Evolutionary conservation across 495 filamentous ascomycete genomes (phyloP).

Genomic region (Hyphodiscus hymeniophilus): DNA sequence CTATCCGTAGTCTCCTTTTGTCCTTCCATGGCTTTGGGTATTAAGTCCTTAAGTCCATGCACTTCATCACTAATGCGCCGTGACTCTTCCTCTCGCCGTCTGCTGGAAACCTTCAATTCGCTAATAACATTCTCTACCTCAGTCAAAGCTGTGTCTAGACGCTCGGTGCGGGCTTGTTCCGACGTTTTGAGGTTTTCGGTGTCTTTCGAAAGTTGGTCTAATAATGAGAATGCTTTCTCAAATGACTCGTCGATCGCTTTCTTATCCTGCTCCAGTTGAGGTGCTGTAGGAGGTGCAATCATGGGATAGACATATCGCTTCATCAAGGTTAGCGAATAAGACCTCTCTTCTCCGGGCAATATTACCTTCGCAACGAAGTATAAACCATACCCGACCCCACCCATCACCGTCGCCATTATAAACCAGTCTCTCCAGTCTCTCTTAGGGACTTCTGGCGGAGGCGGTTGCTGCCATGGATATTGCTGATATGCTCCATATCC

Average conservation of each 20-base stretch:
- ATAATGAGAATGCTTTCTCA: constrained; percentile 77
- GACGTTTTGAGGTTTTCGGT: constrained; percentile 78
- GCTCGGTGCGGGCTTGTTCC: constrained; percentile 76
- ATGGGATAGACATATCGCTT: constrained; percentile 86
- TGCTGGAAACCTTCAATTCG: constrained; percentile 70
- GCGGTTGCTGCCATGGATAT: constrained; percentile 59
- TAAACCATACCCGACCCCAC: constrained; percentile 77
- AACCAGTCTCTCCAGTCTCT: constrained; percentile 99
- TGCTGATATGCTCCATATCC: constrained; percentile 61
- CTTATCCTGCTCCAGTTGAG: constrained; percentile 90
- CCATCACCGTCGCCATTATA: constrained; percentile 89
- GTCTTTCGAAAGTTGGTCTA: constrained; percentile 87
- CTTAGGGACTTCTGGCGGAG: constrained; percentile 61
- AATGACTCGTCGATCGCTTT: constrained; percentile 85
- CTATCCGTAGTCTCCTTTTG: constrained; percentile 79
- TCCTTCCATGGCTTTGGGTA: constrained; percentile 79
- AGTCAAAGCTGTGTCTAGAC: constrained; percentile 70
- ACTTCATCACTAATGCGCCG: constrained; percentile 83
- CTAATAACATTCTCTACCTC: constrained; percentile 78
- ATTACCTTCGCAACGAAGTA: constrained; percentile 81
- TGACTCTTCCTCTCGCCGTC: constrained; percentile 75
- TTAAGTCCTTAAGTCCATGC: constrained; percentile 66
- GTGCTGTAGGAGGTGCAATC: constrained; percentile 87
- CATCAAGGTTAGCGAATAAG: constrained; percentile 19
- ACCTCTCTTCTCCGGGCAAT: too few relatives aligned